phyloP scores from a whole-genome alignment of 202 grass and related monocot species.

The Dendrocalamus latiflorus region DNA sequence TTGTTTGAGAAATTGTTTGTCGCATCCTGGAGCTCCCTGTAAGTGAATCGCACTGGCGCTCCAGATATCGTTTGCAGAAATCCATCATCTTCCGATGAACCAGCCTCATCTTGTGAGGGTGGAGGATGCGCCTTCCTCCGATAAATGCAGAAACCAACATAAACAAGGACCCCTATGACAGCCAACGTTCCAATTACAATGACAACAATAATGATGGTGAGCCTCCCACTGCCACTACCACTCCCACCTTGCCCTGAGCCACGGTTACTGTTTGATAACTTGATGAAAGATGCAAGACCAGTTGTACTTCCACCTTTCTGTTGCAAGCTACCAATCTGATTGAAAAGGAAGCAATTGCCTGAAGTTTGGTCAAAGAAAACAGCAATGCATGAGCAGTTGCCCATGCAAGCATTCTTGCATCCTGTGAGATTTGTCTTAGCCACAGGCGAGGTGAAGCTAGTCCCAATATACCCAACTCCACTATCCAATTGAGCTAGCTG shows the following conservation, averaged over 20 bases:
- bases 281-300: conserved; percentile 61
- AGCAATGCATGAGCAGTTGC: conserved; percentile 74
- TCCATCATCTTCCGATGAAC: conserved; percentile 71
- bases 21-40: conserved; percentile 73
- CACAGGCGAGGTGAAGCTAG: conserved; percentile 44
- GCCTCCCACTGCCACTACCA: conserved; percentile 16
- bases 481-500: conserved; percentile 52
- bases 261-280: conserved; percentile 34
- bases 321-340: conserved; percentile 79
- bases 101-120: conserved; percentile 38
- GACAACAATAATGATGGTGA: conserved; percentile 42
- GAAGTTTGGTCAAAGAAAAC: conserved; percentile 54
- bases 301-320: conserved; percentile 33
- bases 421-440: conserved; percentile 53
- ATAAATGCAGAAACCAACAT: conserved; percentile 54
- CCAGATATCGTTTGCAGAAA: conserved; percentile 76
- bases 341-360: conserved; percentile 65
- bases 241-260: conserved; percentile 30
- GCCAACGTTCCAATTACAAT: conserved; percentile 53
- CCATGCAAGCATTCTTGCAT: conserved; percentile 66
- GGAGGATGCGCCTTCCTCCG: conserved; percentile 45
- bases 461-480: conserved; percentile 69
- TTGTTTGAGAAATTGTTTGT: conserved; percentile 82
- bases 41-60: conserved; percentile 71
- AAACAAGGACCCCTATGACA: conserved; percentile 55